A percentile compares a stretch with the other conserved stretches of the same genome.
phyloP scores from a whole-genome alignment of 73 alveolate genomes.

The Paramecium sexaurelia region DNA sequence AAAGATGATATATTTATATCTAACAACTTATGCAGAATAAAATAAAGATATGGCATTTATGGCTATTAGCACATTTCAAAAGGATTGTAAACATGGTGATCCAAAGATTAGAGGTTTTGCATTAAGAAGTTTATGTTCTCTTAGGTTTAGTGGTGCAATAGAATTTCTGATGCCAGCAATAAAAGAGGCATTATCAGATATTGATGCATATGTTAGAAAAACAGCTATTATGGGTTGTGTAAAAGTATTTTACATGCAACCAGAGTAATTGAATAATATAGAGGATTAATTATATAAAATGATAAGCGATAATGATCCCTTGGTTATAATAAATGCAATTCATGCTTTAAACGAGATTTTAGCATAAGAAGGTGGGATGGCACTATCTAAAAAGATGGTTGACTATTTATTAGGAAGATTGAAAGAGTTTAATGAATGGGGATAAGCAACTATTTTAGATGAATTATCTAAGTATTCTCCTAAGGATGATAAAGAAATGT shows the following conservation, averaged over 20 bases:
- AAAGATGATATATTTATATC: conserved; percentile 97
- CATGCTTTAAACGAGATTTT: conserved; percentile 93
- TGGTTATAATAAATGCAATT: conserved; percentile 94
- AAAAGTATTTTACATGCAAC: conserved; percentile 87
- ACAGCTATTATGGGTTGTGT: conserved; percentile 98
- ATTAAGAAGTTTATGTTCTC: conserved; percentile 91
- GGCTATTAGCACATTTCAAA: conserved; percentile 96
- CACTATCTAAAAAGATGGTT: conserved; percentile 88
- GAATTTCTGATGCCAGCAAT: conserved; percentile 92
- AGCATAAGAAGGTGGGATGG: conserved; percentile 98
- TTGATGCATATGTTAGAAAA: conserved; percentile 98
- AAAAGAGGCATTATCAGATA: conserved; percentile 93
- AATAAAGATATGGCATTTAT: conserved; percentile 93
- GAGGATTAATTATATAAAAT: conserved; percentile 88
- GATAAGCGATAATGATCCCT: conserved; percentile 95
- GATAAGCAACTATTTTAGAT: conserved; percentile 91
- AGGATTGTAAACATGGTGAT: conserved; percentile 93
- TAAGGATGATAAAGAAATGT: conserved; percentile 92
- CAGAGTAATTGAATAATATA: conserved; percentile 70
- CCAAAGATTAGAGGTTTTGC: conserved; percentile 98
- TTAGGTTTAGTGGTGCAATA: conserved; percentile 94
- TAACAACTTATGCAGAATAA: conserved; percentile 95
- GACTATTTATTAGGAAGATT: conserved; percentile 88
- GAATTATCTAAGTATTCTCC: conserved; percentile 90
- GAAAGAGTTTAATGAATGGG: conserved; percentile 98